These are phyloP conservation scores for Aspergillus ostianus DNA, from an alignment of 495 filamentous ascomycete genomes.

Conservation along the genomic window DNA sequence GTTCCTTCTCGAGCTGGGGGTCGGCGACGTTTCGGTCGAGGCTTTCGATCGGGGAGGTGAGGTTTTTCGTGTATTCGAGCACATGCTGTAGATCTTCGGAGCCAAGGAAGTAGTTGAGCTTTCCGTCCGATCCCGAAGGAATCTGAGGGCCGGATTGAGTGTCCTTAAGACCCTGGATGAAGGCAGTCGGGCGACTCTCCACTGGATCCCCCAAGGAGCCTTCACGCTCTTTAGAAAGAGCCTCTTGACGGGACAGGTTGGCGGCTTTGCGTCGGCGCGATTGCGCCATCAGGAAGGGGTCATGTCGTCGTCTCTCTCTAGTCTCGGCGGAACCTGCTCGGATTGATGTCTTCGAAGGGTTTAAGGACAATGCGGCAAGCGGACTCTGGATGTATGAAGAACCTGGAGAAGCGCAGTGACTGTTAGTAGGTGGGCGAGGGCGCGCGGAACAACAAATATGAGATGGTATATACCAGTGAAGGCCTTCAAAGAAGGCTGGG, in stretches of 20 bases:
- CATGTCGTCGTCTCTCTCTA: slow-evolving; percentile 36
- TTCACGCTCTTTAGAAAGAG: slow-evolving; percentile 60
- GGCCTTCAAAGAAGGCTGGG: slow-evolving; percentile 59
- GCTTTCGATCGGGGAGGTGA: slow-evolving; percentile 56
- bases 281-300: slow-evolving; percentile 55
- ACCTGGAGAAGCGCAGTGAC: slow-evolving; percentile 22
- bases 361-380: slow-evolving; percentile 26
- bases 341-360: slow-evolving; percentile 31
- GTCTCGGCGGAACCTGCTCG: slow-evolving; percentile 41
- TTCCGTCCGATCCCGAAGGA: slow-evolving; percentile 20
- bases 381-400: slow-evolving; percentile 33
- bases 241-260: slow-evolving; percentile 69
- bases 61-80: slow-evolving; percentile 58
- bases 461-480: slow-evolving; percentile 53
- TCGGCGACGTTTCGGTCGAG: slow-evolving; percentile 38
- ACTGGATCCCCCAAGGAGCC: slow-evolving; percentile 71
- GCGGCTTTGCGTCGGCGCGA: slow-evolving; percentile 74
- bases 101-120: slow-evolving; percentile 73
- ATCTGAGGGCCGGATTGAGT: slow-evolving; percentile 29
- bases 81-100: slow-evolving; percentile 61
- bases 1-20: slow-evolving; percentile 41
- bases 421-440: not conserved
- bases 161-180: slow-evolving; percentile 76
- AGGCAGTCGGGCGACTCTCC: slow-evolving; percentile 72
- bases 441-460: not conserved